A percentile compares a stretch with the other conserved stretches of the same genome.
Evolutionary conservation across 352 stramenopile genomes (phyloP).

Genomic region (Globisporangium heterothallicum): DNA sequence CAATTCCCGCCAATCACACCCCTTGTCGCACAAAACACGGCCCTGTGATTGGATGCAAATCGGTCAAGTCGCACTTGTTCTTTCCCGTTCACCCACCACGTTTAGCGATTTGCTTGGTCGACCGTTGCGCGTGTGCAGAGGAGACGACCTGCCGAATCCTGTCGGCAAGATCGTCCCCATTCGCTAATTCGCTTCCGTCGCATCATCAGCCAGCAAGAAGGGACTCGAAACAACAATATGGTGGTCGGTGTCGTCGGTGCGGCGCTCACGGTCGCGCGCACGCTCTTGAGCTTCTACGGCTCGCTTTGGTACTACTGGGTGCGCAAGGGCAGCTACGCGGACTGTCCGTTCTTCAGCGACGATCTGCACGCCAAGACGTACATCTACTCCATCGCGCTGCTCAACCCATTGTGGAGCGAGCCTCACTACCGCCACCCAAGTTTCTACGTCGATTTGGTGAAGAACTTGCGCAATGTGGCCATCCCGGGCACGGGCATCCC

Average conservation of each 20-base stretch:
- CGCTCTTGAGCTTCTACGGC: slow-evolving; percentile 72
- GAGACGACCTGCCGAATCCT: neutral
- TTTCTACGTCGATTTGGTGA: slow-evolving; percentile 92
- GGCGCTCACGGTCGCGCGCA: slow-evolving; percentile 21
- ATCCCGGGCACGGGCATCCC: slow-evolving; percentile 95
- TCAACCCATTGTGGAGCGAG: slow-evolving; percentile 93
- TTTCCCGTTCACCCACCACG: neutral
- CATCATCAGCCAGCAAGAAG: neutral
- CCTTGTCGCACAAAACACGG: neutral
- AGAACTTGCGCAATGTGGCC: slow-evolving; percentile 97
- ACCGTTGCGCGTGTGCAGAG: neutral
- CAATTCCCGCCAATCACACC: neutral
- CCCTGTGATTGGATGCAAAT: neutral
- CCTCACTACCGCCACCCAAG: slow-evolving; percentile 96
- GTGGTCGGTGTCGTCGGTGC: slow-evolving; percentile 25
- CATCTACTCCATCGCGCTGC: slow-evolving; percentile 92
- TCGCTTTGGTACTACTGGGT: slow-evolving; percentile 79
- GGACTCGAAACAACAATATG: slow-evolving; percentile 21
- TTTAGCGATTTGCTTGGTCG: neutral
- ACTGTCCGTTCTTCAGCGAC: slow-evolving; percentile 73
- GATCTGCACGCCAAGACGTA: slow-evolving; percentile 88
- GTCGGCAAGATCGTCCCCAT: no score
- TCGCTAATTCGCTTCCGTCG: neutral
- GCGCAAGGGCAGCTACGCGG: slow-evolving; percentile 62
- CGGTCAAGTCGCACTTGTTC: neutral